Evolutionary conservation across 192 early-diverging fungal species (phyloP).

Genomic region (Glomus cerebriforme): DNA sequence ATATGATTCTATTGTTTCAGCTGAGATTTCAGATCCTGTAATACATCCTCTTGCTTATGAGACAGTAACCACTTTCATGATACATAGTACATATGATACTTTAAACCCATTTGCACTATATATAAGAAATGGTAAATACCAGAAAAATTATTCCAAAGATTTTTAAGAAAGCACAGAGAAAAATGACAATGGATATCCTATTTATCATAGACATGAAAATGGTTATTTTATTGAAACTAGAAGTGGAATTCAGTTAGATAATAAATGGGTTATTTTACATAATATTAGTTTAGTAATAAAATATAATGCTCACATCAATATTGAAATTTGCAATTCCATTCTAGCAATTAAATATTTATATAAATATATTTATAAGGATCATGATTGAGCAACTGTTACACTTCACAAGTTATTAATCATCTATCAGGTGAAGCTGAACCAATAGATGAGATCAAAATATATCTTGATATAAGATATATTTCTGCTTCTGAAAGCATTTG

Average conservation of each 20-base stretch:
- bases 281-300: constrained; percentile 38
- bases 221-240: neutral
- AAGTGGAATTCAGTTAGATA: too few relatives aligned
- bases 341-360: constrained; percentile 43
- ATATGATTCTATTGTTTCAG: constrained; percentile 34
- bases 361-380: constrained; percentile 45
- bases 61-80: constrained; percentile 28
- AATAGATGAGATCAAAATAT: too few relatives aligned
- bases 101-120: constrained; percentile 26
- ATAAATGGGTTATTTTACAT: constrained; percentile 36
- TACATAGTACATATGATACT: constrained; percentile 38
- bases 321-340: constrained; percentile 35
- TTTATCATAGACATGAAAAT: constrained; percentile 29
- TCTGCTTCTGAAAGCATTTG: too few relatives aligned
- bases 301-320: too few relatives aligned
- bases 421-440: too few relatives aligned
- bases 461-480: too few relatives aligned
- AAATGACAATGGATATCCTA: constrained; percentile 35
- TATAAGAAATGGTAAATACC: constrained; percentile 34
- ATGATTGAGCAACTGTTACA: constrained; percentile 26
- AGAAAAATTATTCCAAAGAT: constrained; percentile 31
- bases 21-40: constrained; percentile 33
- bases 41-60: constrained; percentile 24
- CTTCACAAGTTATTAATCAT: neutral
- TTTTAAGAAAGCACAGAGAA: constrained; percentile 17